A percentile compares a stretch with the other conserved stretches of the same genome.
These are phyloP conservation scores for Tetrahymena malaccensis DNA, from an alignment of 73 alveolate genomes.

Conservation along the genomic window DNA sequence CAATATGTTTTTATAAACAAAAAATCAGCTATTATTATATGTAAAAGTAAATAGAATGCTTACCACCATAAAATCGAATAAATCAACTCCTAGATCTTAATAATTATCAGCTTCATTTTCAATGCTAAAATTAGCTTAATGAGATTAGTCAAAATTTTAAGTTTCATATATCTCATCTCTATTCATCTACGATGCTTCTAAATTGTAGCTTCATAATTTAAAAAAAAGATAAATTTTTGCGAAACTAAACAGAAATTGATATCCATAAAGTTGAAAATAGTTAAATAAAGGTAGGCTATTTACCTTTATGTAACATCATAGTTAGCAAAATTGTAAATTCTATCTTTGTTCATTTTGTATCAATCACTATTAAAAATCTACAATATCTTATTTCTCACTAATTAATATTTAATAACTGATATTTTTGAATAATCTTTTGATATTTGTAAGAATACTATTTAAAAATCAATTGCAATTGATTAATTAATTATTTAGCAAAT, in stretches of 20 bases:
- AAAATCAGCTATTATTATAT: neutral
- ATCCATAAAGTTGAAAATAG: too few species aligned
- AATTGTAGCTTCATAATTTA: neutral
- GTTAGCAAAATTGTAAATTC: neutral
- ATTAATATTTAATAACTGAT: neutral
- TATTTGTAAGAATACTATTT: neutral
- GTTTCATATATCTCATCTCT: neutral
- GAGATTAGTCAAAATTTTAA: neutral
- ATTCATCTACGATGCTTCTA: neutral
- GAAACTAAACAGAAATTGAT: too few species aligned
- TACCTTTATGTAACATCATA: neutral
- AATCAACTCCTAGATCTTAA: neutral
- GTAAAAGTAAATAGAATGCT: neutral
- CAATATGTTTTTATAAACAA: too few species aligned
- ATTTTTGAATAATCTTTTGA: too few species aligned
- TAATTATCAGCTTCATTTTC: neutral
- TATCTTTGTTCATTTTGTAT: neutral
- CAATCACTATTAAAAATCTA: neutral
- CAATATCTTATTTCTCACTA: neutral
- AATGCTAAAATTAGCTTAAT: neutral
- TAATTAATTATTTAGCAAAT: neutral
- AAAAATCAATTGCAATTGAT: too few species aligned
- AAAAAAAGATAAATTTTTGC: neutral
- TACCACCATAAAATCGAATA: neutral
- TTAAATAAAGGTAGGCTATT: too few species aligned